phyloP scores from a whole-genome alignment of 257 asterid genomes.

The Salvia splendens region DNA sequence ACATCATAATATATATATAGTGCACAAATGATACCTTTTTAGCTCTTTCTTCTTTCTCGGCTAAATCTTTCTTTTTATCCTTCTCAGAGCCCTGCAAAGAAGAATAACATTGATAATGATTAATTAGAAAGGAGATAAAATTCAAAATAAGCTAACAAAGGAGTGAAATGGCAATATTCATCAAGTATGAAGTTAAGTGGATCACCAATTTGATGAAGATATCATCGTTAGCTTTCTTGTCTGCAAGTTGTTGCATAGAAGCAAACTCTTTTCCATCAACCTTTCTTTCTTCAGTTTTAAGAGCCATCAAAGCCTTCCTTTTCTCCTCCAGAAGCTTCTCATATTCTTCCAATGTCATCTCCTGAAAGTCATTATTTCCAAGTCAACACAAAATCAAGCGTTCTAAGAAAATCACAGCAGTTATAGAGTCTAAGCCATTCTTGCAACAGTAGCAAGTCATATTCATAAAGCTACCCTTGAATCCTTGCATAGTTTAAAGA shows the following conservation, averaged over 20 bases:
- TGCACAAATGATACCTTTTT: conserved; percentile 53
- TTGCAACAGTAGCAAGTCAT: not conserved
- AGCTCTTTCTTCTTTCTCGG: conserved; percentile 83
- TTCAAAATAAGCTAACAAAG: not conserved
- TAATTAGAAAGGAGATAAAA: not conserved
- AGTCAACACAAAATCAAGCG: conserved; percentile 14
- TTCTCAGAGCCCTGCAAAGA: conserved; percentile 63
- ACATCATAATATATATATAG: not conserved
- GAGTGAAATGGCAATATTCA: not conserved
- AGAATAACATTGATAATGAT: not conserved
- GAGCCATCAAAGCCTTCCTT: conserved; percentile 67
- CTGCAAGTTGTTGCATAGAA: conserved; percentile 74
- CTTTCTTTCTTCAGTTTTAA: conserved; percentile 72
- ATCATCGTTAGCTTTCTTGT: conserved; percentile 69
- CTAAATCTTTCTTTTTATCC: conserved; percentile 70
- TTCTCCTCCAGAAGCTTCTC: conserved; percentile 83
- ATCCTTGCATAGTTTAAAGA: too few species aligned
- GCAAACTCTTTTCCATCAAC: conserved; percentile 74
- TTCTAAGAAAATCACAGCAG: not conserved
- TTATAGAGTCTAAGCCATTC: too few species aligned
- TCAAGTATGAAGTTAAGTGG: not conserved
- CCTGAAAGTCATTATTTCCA: conserved; percentile 41
- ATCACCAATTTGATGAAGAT: conserved; percentile 77
- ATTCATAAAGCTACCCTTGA: not conserved
- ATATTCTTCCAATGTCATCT: conserved; percentile 92